Evolutionary conservation across 495 filamentous ascomycete species (phyloP), one percentile per base, ranked within the genome.

Genomic region (Astrothelium macrocarpum): DNA sequence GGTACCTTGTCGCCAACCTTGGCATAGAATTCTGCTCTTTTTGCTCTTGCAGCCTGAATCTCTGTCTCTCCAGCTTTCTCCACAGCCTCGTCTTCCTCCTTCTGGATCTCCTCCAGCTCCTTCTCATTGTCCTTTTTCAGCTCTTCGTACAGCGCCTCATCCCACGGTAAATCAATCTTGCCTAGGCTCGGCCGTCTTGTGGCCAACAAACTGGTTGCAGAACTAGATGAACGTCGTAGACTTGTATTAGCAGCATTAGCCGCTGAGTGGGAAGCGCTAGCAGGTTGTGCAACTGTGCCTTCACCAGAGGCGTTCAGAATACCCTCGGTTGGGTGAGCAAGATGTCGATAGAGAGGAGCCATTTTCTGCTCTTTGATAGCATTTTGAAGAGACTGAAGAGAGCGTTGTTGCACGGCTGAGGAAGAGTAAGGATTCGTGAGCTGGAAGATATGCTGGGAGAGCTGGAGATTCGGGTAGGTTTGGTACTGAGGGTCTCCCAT

Each of bases 401-500:
- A 86, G 12, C 83, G 75, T 76, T 95, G 85, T 74, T 87, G 87
- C 62, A 84, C 77, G 42, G 82, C 65, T 64, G 81, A 78, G 31
- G 87, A 73, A 64, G 91, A 85, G 68, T 89, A 86, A 66, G 91
- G 87, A 78, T 96, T 96, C 70, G 90, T 92, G 78, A 97, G 82
- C 74, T 89, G 90, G 83, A 98, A 98, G 79, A 98, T 92, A 78
- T 96, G 86, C 81, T 97, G 95, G 68, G 94, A 86, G 73, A 98
- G 85, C 70, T 87, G 81, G 72, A 98, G 88, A 73, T 94, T 80
- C 61, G 94, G 94, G 77, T 91, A 97, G 76, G 91, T 92, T 70
- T 90, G 87, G 80, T 94, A 97, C 75, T 95, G 94, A 62, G 91
- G 92, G 80, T 98, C 94, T 71, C 92, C 94, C 94, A 98, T 98